Percentiles rank a stretch among this genome's conserved stretches.
These are phyloP conservation scores for Neospora caninum DNA, from an alignment of 169 alveolate genomes.

Conservation along the genomic window DNA sequence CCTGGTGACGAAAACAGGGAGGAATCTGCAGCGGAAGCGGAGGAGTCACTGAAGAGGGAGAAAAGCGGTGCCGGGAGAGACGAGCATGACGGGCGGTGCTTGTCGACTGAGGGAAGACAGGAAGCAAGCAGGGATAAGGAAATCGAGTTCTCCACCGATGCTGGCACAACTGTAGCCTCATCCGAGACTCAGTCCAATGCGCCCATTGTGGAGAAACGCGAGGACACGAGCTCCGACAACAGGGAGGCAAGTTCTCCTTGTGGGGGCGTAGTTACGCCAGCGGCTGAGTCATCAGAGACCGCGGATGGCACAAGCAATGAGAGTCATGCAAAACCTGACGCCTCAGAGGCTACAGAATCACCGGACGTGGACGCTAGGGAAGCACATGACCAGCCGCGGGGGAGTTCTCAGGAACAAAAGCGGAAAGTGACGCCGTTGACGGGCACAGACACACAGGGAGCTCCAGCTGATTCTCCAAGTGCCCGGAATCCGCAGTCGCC, in stretches of 20 bases:
- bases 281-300: no score
- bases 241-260: no score
- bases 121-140: neutral
- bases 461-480: neutral
- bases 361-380: no score
- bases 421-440: neutral
- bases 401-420: neutral
- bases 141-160: neutral
- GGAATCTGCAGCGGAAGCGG: neutral
- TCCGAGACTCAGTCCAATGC: no score
- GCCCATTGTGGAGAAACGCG: no score
- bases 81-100: neutral
- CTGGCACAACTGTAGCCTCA: no score
- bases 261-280: no score
- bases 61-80: neutral
- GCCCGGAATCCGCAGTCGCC: neutral
- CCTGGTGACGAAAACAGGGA: neutral
- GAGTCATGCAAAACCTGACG: no score
- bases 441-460: neutral
- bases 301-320: no score
- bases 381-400: no score
- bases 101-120: neutral
- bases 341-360: no score
- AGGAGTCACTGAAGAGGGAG: neutral
- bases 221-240: no score